These are phyloP conservation scores for Mentha longifolia DNA, from an alignment of 257 asterid genomes.

Conservation along the genomic window DNA sequence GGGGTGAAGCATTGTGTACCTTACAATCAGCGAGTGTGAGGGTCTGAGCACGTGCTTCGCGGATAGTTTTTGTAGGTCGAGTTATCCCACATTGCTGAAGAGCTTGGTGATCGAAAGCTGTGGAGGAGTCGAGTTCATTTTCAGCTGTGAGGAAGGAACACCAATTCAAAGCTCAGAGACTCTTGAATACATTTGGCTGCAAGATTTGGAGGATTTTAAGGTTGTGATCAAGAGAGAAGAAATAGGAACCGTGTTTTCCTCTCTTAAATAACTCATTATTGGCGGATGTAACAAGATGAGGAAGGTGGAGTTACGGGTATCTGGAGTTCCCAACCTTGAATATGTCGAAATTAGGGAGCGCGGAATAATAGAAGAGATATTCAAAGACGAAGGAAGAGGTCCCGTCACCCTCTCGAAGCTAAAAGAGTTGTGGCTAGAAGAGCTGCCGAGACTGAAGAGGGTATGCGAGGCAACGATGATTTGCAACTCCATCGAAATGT, in stretches of 20 bases:
- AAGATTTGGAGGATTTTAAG: background rate
- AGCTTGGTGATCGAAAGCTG: background rate
- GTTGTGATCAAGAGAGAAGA: background rate
- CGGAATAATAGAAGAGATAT: too few relatives aligned
- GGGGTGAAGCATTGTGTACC: background rate
- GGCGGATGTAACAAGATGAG: background rate
- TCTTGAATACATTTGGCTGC: background rate
- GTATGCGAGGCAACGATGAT: background rate
- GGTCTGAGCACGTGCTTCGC: constrained; percentile 12
- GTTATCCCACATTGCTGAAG: constrained; percentile 5
- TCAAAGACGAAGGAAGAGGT: too few relatives aligned
- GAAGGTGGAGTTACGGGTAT: background rate
- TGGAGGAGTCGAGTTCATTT: constrained; percentile 9
- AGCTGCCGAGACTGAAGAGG: background rate
- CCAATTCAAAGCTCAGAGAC: too few relatives aligned
- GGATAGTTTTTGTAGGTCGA: background rate
- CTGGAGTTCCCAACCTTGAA: too few relatives aligned
- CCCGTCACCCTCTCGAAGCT: too few relatives aligned
- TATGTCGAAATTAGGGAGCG: too few relatives aligned
- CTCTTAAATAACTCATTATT: too few relatives aligned
- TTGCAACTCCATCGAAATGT: background rate
- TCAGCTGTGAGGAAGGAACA: too few relatives aligned
- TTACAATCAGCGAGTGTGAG: background rate
- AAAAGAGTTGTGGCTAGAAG: too few relatives aligned
- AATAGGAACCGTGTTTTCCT: background rate